phyloP scores from a whole-genome alignment of 2,329 filamentous ascomycete species.

The Lasiodiplodia sp. region DNA sequence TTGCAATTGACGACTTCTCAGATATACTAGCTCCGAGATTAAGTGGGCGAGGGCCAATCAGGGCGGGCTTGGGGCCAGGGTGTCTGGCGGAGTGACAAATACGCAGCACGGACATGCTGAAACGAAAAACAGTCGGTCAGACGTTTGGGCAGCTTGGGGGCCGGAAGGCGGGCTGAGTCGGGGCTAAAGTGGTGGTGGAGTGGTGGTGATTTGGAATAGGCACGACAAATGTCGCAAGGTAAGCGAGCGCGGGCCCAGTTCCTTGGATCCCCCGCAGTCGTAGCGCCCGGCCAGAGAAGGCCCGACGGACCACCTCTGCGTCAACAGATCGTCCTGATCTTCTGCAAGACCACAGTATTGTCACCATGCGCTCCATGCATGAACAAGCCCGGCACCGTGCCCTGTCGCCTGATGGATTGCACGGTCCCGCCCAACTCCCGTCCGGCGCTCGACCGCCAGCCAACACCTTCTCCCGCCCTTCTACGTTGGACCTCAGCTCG shows the following conservation, averaged over 20 bases:
- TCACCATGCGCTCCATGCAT: neutral
- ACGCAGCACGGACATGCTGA: slow-evolving; percentile 16
- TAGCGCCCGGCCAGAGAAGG: neutral
- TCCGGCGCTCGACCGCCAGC: no score
- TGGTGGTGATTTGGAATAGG: slow-evolving; percentile 25
- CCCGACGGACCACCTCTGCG: neutral
- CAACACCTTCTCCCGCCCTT: neutral
- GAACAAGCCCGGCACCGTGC: neutral
- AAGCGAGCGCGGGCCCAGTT: slow-evolving; percentile 6
- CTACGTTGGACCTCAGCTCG: neutral
- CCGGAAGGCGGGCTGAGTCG: slow-evolving; percentile 11
- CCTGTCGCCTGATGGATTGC: neutral
- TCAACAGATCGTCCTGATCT: neutral
- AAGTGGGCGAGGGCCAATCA: slow-evolving; percentile 4
- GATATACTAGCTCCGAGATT: slow-evolving; percentile 23
- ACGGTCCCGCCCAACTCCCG: neutral
- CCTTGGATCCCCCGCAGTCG: neutral
- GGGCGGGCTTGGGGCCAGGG: neutral
- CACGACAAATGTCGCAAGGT: slow-evolving; percentile 5
- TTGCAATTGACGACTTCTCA: neutral
- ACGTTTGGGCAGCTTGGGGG: slow-evolving; percentile 7
- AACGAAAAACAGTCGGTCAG: slow-evolving; percentile 19
- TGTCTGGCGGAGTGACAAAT: slow-evolving; percentile 23
- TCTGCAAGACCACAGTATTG: neutral
- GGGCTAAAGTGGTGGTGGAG: slow-evolving; percentile 1